Conservation (phyloP, 495 filamentous ascomycete genomes). For the Corynascus novoguineensis region DNA sequence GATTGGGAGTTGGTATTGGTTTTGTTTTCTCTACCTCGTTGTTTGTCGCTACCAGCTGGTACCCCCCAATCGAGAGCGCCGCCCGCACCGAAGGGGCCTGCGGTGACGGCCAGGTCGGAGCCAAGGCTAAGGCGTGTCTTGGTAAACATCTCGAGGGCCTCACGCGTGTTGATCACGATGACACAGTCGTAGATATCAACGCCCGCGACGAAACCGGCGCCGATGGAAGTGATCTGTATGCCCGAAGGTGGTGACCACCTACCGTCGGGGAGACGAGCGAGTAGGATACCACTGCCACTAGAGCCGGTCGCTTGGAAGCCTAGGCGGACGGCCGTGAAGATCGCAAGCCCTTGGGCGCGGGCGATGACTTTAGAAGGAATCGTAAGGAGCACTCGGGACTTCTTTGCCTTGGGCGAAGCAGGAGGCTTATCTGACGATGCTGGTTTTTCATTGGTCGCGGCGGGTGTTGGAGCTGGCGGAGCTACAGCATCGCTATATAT, state of each 20-base stretch:
- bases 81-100: conserved; percentile 67
- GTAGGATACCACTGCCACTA: conserved; percentile 66
- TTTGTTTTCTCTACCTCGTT: background rate
- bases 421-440: conserved; percentile 9
- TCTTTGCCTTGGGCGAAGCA: conserved; percentile 20
- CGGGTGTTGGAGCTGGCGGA: background rate
- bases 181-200: conserved; percentile 84
- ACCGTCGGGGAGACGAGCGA: conserved; percentile 64
- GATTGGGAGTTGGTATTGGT: background rate
- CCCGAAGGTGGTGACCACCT: conserved; percentile 73
- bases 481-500: conserved; percentile 28
- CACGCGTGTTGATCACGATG: conserved; percentile 69
- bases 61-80: conserved; percentile 55
- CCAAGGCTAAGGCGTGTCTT: conserved; percentile 67
- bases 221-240: conserved; percentile 69
- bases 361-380: conserved; percentile 70
- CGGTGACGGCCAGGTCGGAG: conserved; percentile 66
- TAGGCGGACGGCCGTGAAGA: conserved; percentile 79
- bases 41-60: conserved; percentile 18
- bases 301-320: conserved; percentile 75
- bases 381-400: conserved; percentile 50
- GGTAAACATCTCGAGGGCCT: conserved; percentile 69
- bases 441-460: conserved; percentile 9
- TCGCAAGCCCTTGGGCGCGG: conserved; percentile 68
- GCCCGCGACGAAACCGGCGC: conserved; percentile 70